Evolutionary conservation across 306 rosid species (phyloP).

Genomic region (Malus sylvestris): DNA sequence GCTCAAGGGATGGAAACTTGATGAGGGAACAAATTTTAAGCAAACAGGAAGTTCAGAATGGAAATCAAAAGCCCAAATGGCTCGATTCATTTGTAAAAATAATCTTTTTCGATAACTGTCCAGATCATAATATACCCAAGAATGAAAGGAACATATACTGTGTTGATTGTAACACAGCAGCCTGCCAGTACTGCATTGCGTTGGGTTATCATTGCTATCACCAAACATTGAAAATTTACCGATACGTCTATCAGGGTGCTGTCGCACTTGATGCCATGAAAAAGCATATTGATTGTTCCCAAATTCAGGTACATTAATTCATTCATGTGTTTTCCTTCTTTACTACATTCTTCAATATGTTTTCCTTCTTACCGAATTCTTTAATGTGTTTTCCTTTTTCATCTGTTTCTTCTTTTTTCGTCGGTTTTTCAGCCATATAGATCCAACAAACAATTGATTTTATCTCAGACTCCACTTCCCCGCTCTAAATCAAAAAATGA

Average conservation of each 20-base stretch:
- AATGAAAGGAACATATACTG: slow-evolving; percentile 42
- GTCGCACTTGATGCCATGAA: slow-evolving; percentile 35
- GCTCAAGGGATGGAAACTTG: neutral
- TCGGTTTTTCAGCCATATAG: slow-evolving; percentile 29
- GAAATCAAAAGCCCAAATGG: slow-evolving; percentile 25
- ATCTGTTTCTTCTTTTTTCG: neutral
- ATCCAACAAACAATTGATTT: slow-evolving; percentile 31
- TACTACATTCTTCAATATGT: neutral
- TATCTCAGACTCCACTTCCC: slow-evolving; percentile 37
- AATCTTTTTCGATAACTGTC: slow-evolving; percentile 23
- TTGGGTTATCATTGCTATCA: slow-evolving; percentile 33
- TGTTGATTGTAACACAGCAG: slow-evolving; percentile 25
- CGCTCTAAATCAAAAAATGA: slow-evolving; percentile 10
- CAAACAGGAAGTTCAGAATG: neutral
- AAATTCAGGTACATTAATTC: slow-evolving; percentile 36
- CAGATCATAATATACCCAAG: slow-evolving; percentile 10
- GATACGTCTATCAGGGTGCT: slow-evolving; percentile 37
- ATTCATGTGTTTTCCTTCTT: neutral
- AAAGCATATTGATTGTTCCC: slow-evolving; percentile 33
- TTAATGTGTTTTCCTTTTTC: neutral
- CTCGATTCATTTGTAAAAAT: slow-evolving; percentile 24
- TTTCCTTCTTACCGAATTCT: neutral
- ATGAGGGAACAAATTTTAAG: neutral
- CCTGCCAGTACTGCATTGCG: slow-evolving; percentile 34
- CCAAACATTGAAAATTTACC: slow-evolving; percentile 27